Evolutionary conservation across 352 stramenopile species (phyloP).

Genomic region (Pythium angustatum): DNA sequence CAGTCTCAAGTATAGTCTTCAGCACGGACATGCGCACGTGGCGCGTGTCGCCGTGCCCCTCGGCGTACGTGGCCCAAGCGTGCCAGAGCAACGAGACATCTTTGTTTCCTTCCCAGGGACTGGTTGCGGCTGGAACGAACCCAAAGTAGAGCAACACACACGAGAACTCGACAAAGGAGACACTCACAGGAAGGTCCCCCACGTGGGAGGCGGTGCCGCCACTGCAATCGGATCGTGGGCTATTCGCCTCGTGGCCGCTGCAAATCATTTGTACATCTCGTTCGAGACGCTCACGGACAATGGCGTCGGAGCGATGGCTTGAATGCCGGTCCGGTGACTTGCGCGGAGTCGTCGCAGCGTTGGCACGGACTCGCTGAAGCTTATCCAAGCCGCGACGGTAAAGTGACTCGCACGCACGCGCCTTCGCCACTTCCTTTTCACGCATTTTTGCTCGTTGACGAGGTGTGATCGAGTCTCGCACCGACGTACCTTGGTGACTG

Average conservation of each 20-base stretch:
- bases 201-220: neutral
- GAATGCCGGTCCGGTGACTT: neutral
- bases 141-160: slow-evolving; percentile 62
- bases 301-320: slow-evolving; percentile 33
- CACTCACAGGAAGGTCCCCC: neutral
- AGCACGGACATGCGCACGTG: slow-evolving; percentile 17
- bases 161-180: slow-evolving; percentile 54
- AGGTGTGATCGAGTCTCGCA: neutral
- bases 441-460: neutral
- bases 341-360: neutral
- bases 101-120: slow-evolving; percentile 34
- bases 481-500: neutral
- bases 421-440: slow-evolving; percentile 22
- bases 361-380: slow-evolving; percentile 28
- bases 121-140: slow-evolving; percentile 45
- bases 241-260: neutral
- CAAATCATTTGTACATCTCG: slow-evolving; percentile 37
- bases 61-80: slow-evolving; percentile 40
- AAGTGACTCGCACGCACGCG: slow-evolving; percentile 48
- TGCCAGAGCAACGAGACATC: slow-evolving; percentile 53
- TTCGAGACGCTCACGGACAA: slow-evolving; percentile 44
- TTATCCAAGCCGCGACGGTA: slow-evolving; percentile 53
- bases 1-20: slow-evolving; percentile 27
- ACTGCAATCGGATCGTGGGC: neutral
- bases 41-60: slow-evolving; percentile 17